Evolutionary conservation across 75 land plant genomes (phyloP), one percentile per base, ranked within the genome.

Genomic region (Larix kaempferi): DNA sequence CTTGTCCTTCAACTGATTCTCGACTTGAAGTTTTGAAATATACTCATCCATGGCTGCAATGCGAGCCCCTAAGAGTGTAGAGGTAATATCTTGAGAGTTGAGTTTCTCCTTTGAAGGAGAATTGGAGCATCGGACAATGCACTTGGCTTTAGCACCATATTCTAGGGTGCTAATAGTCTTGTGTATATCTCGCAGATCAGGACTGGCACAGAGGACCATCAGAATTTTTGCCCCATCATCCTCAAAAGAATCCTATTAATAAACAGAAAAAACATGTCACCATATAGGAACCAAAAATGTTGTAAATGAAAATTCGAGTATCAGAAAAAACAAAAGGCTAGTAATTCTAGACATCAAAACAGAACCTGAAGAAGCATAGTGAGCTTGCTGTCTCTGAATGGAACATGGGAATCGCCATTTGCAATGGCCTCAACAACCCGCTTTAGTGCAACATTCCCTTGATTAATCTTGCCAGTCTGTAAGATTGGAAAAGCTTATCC

Each of bases 341-440:
- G n/a, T 62, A 52, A 52, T 59, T 16, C 58, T 71, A 44, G 23
- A 22, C 41, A 39, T 39, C n/a, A 21, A 35, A 66, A 66, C 35
- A 66, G 6, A 79, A 91, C 99, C 98, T 96, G 99, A 0, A 96
- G 90, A 74, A 96, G 90, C 99, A 94, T 96, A 4, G 99, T 96
- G 26, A 96, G 90, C 77, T 92, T 96, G 84, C 99, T 96, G 71
- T 96, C 99, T 67, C 99, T 85, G 73, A 95, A 96, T 55, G 99
- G 99, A 39, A 96, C 86, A 76, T 96, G 91, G 66, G 99, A 86
- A 81, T 96, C 97, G 1, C 93, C 95, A 86, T 96, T 96, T 25
- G 99, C 98, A 79, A 96, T 96, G 54, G 95, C 91, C 82, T 96
- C 99, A 78, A 96, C 99, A 37, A 96, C 99, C 76, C 99, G 77